A percentile compares a stretch with the other conserved stretches of the same genome.
Conservation (phyloP, 2,329 filamentous ascomycete species). For the Neonectria magnoliae region DNA sequence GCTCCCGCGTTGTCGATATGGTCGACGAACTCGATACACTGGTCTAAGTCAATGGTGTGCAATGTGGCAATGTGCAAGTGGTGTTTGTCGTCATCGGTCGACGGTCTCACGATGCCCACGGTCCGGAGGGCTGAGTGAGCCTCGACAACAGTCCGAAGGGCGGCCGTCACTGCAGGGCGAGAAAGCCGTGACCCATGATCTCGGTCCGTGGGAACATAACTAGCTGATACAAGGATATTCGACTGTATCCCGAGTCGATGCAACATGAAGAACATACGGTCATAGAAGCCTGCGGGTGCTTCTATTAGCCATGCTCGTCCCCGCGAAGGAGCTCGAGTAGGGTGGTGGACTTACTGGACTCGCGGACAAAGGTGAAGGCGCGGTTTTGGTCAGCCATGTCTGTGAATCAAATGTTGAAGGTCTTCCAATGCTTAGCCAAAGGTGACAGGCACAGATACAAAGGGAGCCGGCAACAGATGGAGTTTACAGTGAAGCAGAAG, state of each 20-base stretch:
- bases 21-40: conserved; percentile 25
- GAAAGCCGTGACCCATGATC: not conserved
- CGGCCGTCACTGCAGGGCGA: conserved; percentile 21
- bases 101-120: conserved; percentile 22
- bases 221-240: conserved; percentile 36
- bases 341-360: conserved; percentile 14
- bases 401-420: not conserved
- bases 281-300: conserved; percentile 14
- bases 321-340: not conserved
- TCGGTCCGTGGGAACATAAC: conserved; percentile 18
- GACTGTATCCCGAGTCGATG: conserved; percentile 37
- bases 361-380: conserved; percentile 16
- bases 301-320: not conserved
- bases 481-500: not conserved
- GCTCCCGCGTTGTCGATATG: not conserved
- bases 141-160: conserved; percentile 29
- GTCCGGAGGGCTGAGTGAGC: conserved; percentile 29
- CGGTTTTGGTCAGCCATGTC: not conserved
- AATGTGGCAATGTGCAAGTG: conserved; percentile 18
- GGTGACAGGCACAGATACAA: not conserved
- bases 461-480: not conserved
- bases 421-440: not conserved
- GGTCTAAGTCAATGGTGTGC: conserved; percentile 17
- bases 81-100: conserved; percentile 14
- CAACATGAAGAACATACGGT: conserved; percentile 21